These are phyloP conservation scores for Omphalea diandra DNA, from an alignment of 441 rosid species.

Conservation along the genomic window DNA sequence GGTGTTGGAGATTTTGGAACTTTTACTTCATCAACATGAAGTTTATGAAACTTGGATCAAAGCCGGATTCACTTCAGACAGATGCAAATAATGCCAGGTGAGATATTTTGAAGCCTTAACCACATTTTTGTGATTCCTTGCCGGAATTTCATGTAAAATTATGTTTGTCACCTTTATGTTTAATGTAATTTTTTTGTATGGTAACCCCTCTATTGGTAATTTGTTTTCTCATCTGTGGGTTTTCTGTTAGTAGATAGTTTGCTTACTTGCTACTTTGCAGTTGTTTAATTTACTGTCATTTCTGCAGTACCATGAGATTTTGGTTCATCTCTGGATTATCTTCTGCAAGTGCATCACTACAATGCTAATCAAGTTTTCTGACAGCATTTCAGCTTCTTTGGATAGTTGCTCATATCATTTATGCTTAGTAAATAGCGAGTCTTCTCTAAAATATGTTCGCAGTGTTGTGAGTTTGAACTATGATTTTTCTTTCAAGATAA, in stretches of 20 bases:
- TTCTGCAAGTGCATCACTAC: neutral
- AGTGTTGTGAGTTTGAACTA: conserved; percentile 7
- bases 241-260: conserved; percentile 3
- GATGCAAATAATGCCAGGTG: conserved; percentile 66
- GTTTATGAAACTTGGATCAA: conserved; percentile 96
- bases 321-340: conserved; percentile 11
- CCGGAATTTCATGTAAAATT: neutral
- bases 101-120: conserved; percentile 24
- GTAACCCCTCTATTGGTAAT: neutral
- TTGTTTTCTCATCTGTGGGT: too few relatives aligned
- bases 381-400: neutral
- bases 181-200: conserved; percentile 7
- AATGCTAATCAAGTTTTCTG: neutral
- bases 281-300: neutral
- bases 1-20: conserved; percentile 22
- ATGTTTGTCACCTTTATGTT: conserved; percentile 2
- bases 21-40: conserved; percentile 57
- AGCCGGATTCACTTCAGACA: conserved; percentile 67
- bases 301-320: conserved; percentile 6
- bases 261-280: conserved; percentile 4
- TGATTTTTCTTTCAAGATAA: conserved; percentile 16
- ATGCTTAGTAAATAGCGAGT: neutral
- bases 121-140: neutral
- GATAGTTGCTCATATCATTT: neutral
- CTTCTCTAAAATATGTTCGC: conserved; percentile 4